These are phyloP conservation scores for Alnus glutinosa DNA, from an alignment of 306 rosid genomes.

Conservation along the genomic window DNA sequence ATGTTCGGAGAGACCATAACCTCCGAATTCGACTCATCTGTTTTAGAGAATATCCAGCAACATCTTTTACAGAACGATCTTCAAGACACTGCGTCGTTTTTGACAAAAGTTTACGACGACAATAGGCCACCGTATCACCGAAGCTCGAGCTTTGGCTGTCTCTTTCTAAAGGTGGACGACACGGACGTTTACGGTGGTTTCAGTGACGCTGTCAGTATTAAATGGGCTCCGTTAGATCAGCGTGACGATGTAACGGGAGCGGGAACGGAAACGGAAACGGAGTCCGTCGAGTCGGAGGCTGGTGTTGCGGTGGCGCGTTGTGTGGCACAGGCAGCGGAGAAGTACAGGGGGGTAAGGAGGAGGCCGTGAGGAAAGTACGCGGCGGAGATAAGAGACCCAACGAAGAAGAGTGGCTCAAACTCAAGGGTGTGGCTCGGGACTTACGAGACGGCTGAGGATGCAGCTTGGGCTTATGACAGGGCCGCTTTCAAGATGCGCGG, in stretches of 20 bases:
- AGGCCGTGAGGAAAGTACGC: constrained; percentile 66
- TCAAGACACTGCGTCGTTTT: neutral
- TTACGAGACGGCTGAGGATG: constrained; percentile 46
- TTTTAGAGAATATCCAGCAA: neutral
- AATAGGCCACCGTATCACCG: neutral
- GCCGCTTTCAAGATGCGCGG: constrained; percentile 64
- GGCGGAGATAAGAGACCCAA: constrained; percentile 56
- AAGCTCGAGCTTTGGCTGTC: constrained; percentile 18
- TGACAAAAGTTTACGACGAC: neutral
- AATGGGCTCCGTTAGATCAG: neutral
- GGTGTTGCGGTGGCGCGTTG: neutral
- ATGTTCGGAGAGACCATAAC: neutral
- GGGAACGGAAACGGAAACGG: neutral
- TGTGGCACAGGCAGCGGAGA: neutral
- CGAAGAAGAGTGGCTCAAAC: constrained; percentile 40
- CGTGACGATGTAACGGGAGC: neutral
- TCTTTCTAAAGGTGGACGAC: constrained; percentile 19
- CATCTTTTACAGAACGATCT: neutral
- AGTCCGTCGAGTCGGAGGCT: too few species aligned
- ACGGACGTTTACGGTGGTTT: neutral
- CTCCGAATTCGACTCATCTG: neutral
- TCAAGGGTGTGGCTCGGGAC: constrained; percentile 64
- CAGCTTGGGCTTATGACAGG: constrained; percentile 61
- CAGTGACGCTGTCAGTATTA: neutral
- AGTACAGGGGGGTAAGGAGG: constrained; percentile 50